Percentiles rank a stretch among this genome's conserved stretches.
Conservation (phyloP, 2,329 filamentous ascomycete species). For the Aureobasidium sp. region DNA sequence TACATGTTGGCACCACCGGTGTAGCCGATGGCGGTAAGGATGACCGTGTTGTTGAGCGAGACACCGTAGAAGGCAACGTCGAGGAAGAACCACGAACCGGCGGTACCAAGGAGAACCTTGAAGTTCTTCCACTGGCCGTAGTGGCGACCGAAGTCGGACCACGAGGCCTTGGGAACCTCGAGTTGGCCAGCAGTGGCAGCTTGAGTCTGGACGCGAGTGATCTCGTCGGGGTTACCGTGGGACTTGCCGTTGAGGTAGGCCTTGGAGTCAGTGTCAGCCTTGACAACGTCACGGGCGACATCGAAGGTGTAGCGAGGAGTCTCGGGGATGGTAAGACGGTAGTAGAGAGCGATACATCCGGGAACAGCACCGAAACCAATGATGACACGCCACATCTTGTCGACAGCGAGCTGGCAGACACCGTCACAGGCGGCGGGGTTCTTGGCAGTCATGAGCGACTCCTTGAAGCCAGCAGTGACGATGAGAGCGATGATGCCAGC, state of each 20-base stretch:
- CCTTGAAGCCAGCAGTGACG: constrained; percentile 35
- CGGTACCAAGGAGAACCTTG: constrained; percentile 68
- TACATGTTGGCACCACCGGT: constrained; percentile 61
- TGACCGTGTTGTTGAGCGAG: constrained; percentile 68
- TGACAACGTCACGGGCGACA: constrained; percentile 65
- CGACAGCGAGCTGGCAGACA: constrained; percentile 62
- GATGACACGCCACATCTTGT: constrained; percentile 81
- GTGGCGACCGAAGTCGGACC: constrained; percentile 62
- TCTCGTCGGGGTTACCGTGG: constrained; percentile 59
- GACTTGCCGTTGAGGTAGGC: constrained; percentile 64
- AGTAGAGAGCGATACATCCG: constrained; percentile 75
- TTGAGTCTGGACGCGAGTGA: constrained; percentile 54
- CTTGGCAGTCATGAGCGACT: constrained; percentile 28
- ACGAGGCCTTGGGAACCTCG: constrained; percentile 62
- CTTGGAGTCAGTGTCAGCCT: constrained; percentile 64
- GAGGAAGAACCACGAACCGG: constrained; percentile 77
- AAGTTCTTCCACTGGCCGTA: constrained; percentile 66
- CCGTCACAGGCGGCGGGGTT: constrained; percentile 53
- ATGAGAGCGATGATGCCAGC: constrained; percentile 72
- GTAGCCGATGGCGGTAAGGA: constrained; percentile 66
- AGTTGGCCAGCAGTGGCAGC: constrained; percentile 49
- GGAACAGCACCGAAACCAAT: constrained; percentile 78
- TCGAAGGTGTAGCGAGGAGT: constrained; percentile 86
- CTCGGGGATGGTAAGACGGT: constrained; percentile 79
- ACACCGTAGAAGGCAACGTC: constrained; percentile 55